phyloP scores from a whole-genome alignment of 1,284 basidiomycete species.

The Phellopilus nigrolimitatus region DNA sequence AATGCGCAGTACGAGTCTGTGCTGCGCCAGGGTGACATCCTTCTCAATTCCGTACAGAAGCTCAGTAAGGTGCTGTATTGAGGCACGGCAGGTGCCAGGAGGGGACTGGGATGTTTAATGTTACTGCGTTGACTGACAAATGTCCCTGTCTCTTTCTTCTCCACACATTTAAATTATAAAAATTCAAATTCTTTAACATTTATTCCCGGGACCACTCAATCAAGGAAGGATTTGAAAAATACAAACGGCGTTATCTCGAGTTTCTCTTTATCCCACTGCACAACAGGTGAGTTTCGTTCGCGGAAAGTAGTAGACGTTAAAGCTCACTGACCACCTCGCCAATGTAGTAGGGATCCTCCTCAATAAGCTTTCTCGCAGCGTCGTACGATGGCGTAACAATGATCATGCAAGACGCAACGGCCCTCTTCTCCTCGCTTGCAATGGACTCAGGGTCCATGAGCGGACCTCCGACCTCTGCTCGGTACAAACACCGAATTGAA shows the following conservation, averaged over 20 bases:
- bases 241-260: background rate
- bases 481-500: background rate
- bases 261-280: slow-evolving; percentile 5
- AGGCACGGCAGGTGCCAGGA: slow-evolving; percentile 11
- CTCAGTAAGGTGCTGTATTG: slow-evolving; percentile 73
- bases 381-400: background rate
- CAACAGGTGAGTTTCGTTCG: background rate
- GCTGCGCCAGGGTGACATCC: slow-evolving; percentile 82
- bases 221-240: too few relatives aligned
- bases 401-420: background rate
- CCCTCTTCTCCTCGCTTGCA: background rate
- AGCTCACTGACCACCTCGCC: background rate
- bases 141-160: background rate
- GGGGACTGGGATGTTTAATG: background rate
- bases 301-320: background rate
- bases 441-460: background rate
- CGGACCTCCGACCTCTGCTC: background rate
- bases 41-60: slow-evolving; percentile 75
- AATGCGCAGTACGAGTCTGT: slow-evolving; percentile 90
- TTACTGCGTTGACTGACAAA: background rate
- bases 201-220: too few relatives aligned
- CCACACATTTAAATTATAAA: background rate
- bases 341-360: background rate
- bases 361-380: background rate
- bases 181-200: background rate